A percentile compares a stretch with the other conserved stretches of the same genome.
Evolutionary conservation across 805 yeast genomes (phyloP).

Genomic region (Grigorovia yakushimaensis): DNA sequence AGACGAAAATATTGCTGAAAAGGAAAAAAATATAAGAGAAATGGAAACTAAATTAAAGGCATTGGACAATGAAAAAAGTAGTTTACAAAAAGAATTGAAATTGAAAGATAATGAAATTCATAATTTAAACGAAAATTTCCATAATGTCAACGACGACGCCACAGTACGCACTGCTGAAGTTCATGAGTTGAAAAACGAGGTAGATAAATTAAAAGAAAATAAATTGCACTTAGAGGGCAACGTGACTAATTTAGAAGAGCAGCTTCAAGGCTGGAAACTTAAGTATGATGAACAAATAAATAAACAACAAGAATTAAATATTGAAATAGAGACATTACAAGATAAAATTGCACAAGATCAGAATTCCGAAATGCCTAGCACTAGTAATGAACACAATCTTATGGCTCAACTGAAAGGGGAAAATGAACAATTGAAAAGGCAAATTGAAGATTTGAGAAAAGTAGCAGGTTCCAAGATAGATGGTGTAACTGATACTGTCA

Average conservation of each 20-base stretch:
- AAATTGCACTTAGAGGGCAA: constrained; percentile 20
- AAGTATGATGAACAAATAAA: constrained; percentile 12
- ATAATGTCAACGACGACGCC: constrained; percentile 27
- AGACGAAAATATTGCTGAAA: constrained; percentile 4
- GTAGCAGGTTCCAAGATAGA: constrained; percentile 9
- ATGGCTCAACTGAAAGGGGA: constrained; percentile 7
- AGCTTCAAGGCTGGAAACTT: constrained; percentile 19
- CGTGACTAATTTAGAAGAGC: constrained; percentile 26
- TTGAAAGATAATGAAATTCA: constrained; percentile 9
- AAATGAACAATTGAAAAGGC: constrained; percentile 18
- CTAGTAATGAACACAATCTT: constrained; percentile 26
- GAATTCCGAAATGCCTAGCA: constrained; percentile 30
- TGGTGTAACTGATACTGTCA: constrained; percentile 5
- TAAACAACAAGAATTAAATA: constrained; percentile 14
- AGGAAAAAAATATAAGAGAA: neutral
- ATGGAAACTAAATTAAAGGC: constrained; percentile 1
- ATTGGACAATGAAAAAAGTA: neutral
- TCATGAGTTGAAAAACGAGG: constrained; percentile 24
- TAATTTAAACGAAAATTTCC: constrained; percentile 17
- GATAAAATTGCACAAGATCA: constrained; percentile 21
- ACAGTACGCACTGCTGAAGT: constrained; percentile 31
- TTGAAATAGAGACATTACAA: constrained; percentile 23
- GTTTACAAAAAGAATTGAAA: constrained; percentile 2
- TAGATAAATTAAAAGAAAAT: constrained; percentile 27
- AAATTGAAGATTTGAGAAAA: constrained; percentile 20